Evolutionary conservation across 306 rosid genomes (phyloP), one percentile per base, ranked within the genome.

Genomic region (Cucumis melo): DNA sequence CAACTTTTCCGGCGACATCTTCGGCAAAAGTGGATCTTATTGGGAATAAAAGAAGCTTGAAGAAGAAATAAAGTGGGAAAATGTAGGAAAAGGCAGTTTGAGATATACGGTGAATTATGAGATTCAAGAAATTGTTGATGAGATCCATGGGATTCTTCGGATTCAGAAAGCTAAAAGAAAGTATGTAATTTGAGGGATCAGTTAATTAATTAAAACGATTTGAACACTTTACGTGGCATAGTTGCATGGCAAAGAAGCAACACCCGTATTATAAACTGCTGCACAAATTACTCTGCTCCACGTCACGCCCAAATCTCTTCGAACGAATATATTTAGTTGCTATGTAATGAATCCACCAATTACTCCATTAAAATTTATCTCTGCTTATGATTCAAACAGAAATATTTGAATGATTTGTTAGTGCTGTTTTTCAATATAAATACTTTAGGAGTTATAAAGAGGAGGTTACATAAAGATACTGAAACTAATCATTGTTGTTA

Each of bases 1-100:
- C 70, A 6, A 90, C 90, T 86, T 88, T 86, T 75, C 92, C 91
- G 32, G 86, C 83, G 44, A 90, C 87, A 67, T 87, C 74, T 79
- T 85, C 86, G 19, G 46, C 38, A 39, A 11, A 59, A 13, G 62
- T 5, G 59, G 81, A 81, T 76, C 72, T 77, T 59, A 27, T 11
- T 53, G 32, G 21, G 71, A 17, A 76, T 58, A 3, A 20, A 65
- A 84, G n/a, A 41, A 72, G 15, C 76, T 81, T 88, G 81, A 82
- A 82, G 62, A 85, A 1, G 5, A 85, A 55, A 63, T 78, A 81
- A 1, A 75, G 27, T 4, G 86, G 87, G 34, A 81, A 59, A 79
- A 84, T 32, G 58, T 63, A 64, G 62, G 81, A 34, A 13, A 87
- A 19, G 4, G 68, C 17, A 2, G 68, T 62, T 62, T 29, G 66